Percentiles rank a stretch among this genome's conserved stretches.
These are phyloP conservation scores for Symbiodinium pilosum DNA, from an alignment of 73 alveolate species.

Conservation along the genomic window DNA sequence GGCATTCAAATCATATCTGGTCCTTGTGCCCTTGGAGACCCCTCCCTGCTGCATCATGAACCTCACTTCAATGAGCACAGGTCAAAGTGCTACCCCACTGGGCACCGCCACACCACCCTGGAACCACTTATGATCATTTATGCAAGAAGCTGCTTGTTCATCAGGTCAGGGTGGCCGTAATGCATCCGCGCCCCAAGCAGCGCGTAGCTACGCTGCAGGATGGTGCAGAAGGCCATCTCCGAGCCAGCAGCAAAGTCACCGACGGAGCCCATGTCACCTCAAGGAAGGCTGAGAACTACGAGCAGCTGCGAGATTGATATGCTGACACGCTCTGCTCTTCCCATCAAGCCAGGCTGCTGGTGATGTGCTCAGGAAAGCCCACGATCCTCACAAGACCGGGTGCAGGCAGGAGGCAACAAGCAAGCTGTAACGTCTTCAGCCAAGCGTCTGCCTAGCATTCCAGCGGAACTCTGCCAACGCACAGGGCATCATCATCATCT, in stretches of 20 bases:
- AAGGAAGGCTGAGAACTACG: not conserved
- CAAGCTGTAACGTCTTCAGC: not conserved
- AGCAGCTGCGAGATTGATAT: not conserved
- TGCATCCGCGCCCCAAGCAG: slow-evolving; percentile 92
- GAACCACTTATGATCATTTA: too few species aligned
- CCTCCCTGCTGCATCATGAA: slow-evolving; percentile 95
- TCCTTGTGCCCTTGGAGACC: slow-evolving; percentile 85
- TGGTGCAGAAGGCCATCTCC: slow-evolving; percentile 84
- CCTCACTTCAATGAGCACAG: not conserved
- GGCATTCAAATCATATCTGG: not conserved
- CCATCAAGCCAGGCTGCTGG: slow-evolving; percentile 39
- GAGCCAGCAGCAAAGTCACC: slow-evolving; percentile 92
- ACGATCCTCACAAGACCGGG: slow-evolving; percentile 40
- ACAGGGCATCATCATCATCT: slow-evolving; percentile 66
- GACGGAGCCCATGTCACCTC: slow-evolving; percentile 90
- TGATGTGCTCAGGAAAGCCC: slow-evolving; percentile 92
- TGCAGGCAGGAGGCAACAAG: not conserved
- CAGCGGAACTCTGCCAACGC: slow-evolving; percentile 84
- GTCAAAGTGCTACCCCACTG: not conserved
- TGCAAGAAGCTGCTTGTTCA: slow-evolving; percentile 81
- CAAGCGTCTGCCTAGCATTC: slow-evolving; percentile 46
- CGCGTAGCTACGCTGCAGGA: slow-evolving; percentile 88
- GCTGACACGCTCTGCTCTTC: not conserved
- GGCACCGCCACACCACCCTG: not conserved
- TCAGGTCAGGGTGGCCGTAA: slow-evolving; percentile 90